phyloP scores from a whole-genome alignment of 805 yeast species.

The Candida jianshihensis region DNA sequence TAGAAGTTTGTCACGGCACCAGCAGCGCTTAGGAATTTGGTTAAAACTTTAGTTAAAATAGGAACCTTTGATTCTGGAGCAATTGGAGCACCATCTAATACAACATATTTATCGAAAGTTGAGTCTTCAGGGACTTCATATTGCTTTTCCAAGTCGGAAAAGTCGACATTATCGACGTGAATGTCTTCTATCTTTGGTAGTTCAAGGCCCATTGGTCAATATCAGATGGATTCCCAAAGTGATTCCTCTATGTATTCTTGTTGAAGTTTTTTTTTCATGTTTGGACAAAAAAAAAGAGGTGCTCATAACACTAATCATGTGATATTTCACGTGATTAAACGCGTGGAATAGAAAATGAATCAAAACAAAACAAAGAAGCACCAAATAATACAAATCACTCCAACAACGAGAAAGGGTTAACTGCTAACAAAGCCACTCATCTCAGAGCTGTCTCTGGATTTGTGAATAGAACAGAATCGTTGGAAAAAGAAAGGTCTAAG shows the following conservation, averaged over 20 bases:
- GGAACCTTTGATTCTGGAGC: constrained; percentile 88
- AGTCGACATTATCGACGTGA: constrained; percentile 63
- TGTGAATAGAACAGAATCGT: too few relatives aligned
- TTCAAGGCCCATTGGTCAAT: constrained; percentile 15
- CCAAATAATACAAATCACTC: background rate
- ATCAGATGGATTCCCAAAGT: background rate
- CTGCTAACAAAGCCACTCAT: too few relatives aligned
- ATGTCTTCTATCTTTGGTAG: constrained; percentile 38
- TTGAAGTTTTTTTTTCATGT: constrained; percentile 2
- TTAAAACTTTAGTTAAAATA: constrained; percentile 75
- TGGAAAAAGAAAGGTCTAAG: too few relatives aligned
- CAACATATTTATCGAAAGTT: constrained; percentile 69
- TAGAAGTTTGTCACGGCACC: constrained; percentile 74
- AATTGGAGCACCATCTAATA: constrained; percentile 92
- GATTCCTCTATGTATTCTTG: background rate
- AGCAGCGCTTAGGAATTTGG: constrained; percentile 67
- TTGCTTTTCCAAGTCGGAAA: constrained; percentile 77
- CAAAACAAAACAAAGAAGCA: background rate
- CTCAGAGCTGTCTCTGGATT: too few relatives aligned
- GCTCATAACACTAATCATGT: constrained; percentile 1
- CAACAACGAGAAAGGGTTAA: too few relatives aligned
- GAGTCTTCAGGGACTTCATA: constrained; percentile 55
- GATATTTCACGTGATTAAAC: background rate
- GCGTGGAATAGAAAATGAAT: background rate
- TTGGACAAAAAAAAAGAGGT: too few relatives aligned